Evolutionary conservation across 805 yeast species (phyloP).

Genomic region (Saccharomyces eubayanus): DNA sequence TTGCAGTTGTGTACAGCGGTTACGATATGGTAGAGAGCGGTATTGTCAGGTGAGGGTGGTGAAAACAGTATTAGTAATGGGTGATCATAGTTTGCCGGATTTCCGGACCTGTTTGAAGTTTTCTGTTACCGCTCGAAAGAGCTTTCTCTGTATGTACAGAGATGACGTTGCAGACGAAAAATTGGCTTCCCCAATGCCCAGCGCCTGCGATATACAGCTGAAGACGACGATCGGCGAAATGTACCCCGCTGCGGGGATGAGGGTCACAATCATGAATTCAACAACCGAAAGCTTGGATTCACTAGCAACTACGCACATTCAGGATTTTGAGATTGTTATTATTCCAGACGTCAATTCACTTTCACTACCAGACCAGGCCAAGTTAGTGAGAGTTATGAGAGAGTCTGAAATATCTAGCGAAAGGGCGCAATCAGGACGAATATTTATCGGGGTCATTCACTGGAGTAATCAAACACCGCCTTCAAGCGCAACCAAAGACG

Average conservation of each 20-base stretch:
- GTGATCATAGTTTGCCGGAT: slow-evolving; percentile 10
- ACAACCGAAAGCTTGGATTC: neutral
- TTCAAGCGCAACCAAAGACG: neutral
- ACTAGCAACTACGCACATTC: neutral
- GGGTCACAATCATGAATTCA: neutral
- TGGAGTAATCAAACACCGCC: slow-evolving; percentile 1
- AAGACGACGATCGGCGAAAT: neutral
- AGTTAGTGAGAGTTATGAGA: slow-evolving; percentile 10
- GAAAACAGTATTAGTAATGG: neutral
- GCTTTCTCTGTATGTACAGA: slow-evolving; percentile 14
- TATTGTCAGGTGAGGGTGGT: neutral
- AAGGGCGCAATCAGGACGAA: neutral
- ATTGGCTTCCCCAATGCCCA: neutral
- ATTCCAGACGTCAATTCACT: slow-evolving; percentile 15
- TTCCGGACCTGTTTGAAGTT: slow-evolving; percentile 16
- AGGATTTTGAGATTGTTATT: slow-evolving; percentile 6
- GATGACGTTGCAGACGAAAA: slow-evolving; percentile 1
- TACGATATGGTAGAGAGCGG: neutral
- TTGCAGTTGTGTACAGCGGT: neutral
- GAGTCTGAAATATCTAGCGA: neutral
- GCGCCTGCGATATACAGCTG: neutral
- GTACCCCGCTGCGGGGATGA: neutral
- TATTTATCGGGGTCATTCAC: slow-evolving; percentile 10
- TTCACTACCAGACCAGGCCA: slow-evolving; percentile 7
- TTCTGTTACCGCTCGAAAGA: slow-evolving; percentile 12